Base-by-base conservation (phyloP, 2,329 filamentous ascomycete species). In the Pyricularia grisea region DNA sequence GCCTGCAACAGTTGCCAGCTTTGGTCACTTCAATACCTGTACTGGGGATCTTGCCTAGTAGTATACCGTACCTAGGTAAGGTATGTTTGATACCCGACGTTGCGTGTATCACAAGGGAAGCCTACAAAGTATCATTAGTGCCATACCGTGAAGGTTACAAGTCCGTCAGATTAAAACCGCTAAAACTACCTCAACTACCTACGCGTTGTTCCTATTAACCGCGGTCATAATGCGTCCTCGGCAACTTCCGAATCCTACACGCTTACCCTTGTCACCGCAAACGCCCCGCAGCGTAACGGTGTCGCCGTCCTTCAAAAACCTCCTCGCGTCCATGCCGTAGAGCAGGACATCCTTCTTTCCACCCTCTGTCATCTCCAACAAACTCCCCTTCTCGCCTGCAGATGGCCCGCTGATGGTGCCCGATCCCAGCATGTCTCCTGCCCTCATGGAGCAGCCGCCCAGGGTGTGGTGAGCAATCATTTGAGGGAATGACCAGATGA, bases 401-500 rank as follows among this genome's bases (percentile, higher is more conserved):
- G 70, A 72, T 4, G 74, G 77, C 3, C 82, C 82, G 73, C 81
- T 83, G 73, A 95, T 94, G 1, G 92, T 95, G 3, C 92, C 92
- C 2, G 90, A 92, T 2, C 91, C 92, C 10, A 96, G 79, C 63
- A 95, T 77, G 75, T 96, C 64, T 50, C 27, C 63, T 14, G 69
- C 14, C 23, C 65, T 69, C 31, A 68, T 84, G 9, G 89, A 88
- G 77, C 92, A 95, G 7, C 92, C 92, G 0, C 88, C 90, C 70
- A 92, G 85, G 2, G 90, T 89, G 77, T 95, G 92, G 78, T 95
- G 92, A 0, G 92, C 86, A 42, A 95, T 81, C 91, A 94, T 94
- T 76, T 95, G 92, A 0, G 90, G 85, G 80, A 93, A 95, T 0
- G 91, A 94, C 84, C 88, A 95, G 1, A 94, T 83, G 1, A 95